A percentile compares a stretch with the other conserved stretches of the same genome.
Conservation (phyloP, 768 basidiomycete genomes). For the Chalciporus pseudorubinellus region DNA sequence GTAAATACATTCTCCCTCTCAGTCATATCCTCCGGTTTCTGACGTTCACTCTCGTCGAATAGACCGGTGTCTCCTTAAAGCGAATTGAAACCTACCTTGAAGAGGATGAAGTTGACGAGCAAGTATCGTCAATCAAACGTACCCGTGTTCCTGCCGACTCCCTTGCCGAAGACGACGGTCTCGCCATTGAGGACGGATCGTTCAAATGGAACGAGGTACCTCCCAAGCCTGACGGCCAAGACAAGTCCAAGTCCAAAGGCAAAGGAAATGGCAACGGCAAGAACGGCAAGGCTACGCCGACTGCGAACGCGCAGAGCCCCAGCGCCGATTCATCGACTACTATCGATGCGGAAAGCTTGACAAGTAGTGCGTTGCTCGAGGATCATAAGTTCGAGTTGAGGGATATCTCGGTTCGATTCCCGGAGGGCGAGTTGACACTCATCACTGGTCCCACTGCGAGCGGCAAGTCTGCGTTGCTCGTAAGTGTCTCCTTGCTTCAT, state of each 20-base stretch:
- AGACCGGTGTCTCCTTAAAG: slow-evolving; percentile 56
- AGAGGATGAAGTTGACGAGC: slow-evolving; percentile 61
- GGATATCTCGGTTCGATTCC: slow-evolving; percentile 47
- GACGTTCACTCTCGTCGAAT: not conserved
- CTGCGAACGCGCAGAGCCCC: not conserved
- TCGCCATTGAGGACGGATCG: slow-evolving; percentile 49
- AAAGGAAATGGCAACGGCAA: slow-evolving; percentile 6
- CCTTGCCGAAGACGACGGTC: slow-evolving; percentile 30
- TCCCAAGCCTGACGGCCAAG: slow-evolving; percentile 17
- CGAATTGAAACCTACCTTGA: slow-evolving; percentile 60
- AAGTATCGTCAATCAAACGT: slow-evolving; percentile 56
- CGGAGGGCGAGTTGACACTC: slow-evolving; percentile 44
- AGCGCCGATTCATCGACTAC: slow-evolving; percentile 9
- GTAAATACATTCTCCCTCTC: slow-evolving; percentile 12
- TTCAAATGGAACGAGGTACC: slow-evolving; percentile 59
- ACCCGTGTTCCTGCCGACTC: slow-evolving; percentile 21
- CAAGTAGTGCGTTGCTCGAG: slow-evolving; percentile 11
- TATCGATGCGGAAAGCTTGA: slow-evolving; percentile 18
- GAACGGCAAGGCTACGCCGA: not conserved
- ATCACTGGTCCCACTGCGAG: slow-evolving; percentile 48
- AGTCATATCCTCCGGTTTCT: not conserved
- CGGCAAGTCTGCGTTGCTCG: slow-evolving; percentile 49
- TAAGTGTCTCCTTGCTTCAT: slow-evolving; percentile 24
- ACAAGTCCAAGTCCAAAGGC: slow-evolving; percentile 24
- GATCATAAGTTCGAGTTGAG: slow-evolving; percentile 41